phyloP scores from a whole-genome alignment of 2,329 filamentous ascomycete species.

The Thielaviopsis musarum region DNA sequence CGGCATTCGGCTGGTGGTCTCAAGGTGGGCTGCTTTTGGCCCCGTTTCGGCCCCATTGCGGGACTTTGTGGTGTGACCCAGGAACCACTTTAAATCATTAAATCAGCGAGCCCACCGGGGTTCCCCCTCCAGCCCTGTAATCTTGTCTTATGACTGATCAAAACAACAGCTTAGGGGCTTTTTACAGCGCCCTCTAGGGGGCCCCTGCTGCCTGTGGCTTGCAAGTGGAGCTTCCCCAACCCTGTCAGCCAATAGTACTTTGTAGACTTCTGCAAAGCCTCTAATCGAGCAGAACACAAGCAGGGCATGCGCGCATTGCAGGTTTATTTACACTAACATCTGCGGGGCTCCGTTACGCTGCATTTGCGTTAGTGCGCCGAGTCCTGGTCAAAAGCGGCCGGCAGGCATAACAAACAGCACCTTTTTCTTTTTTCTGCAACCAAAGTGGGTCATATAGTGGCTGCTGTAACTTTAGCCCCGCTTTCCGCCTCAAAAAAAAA shows the following conservation, averaged over 20 bases:
- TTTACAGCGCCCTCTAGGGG: too few relatives aligned
- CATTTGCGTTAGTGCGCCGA: too few relatives aligned
- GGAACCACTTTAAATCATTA: neutral
- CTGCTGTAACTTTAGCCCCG: neutral
- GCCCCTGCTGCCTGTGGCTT: neutral
- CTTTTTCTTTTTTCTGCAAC: too few relatives aligned
- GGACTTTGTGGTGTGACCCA: constrained; percentile 1
- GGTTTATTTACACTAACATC: too few relatives aligned
- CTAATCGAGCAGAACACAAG: too few relatives aligned
- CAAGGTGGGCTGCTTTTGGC: constrained; percentile 1
- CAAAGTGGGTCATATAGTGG: neutral
- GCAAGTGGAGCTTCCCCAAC: neutral
- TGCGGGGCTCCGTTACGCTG: too few relatives aligned
- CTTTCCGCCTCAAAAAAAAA: neutral
- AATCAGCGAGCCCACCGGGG: too few relatives aligned
- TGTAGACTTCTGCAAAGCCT: too few relatives aligned
- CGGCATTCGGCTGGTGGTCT: neutral
- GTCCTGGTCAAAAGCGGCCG: too few relatives aligned
- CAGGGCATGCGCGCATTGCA: too few relatives aligned
- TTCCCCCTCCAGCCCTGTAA: neutral
- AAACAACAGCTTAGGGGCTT: neutral
- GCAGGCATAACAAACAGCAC: too few relatives aligned
- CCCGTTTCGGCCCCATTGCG: constrained; percentile 3
- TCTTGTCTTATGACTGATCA: neutral
- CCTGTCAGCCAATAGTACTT: neutral